Conservation (phyloP, 2,329 filamentous ascomycete species). For the Scedosporium aurantiacum region DNA sequence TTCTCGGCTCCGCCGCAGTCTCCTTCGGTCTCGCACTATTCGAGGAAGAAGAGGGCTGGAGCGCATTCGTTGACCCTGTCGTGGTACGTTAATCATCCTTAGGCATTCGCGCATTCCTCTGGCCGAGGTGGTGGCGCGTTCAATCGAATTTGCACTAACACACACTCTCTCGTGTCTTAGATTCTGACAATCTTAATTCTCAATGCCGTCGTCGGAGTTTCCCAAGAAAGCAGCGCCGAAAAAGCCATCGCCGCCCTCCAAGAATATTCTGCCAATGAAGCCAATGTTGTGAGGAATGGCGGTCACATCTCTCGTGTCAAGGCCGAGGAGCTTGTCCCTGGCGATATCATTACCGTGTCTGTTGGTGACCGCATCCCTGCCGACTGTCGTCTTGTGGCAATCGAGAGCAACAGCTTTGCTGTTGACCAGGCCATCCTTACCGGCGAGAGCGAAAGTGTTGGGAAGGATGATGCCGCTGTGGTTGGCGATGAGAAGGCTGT, state of each 20-base stretch:
- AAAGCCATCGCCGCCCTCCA: constrained; percentile 96
- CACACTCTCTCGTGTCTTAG: constrained; percentile 28
- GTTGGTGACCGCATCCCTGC: constrained; percentile 91
- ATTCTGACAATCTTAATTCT: constrained; percentile 95
- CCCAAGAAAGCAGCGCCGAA: constrained; percentile 96
- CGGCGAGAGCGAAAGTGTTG: constrained; percentile 93
- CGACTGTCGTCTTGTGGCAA: constrained; percentile 78
- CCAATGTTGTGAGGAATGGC: constrained; percentile 75
- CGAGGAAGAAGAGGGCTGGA: constrained; percentile 88
- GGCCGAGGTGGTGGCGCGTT: neutral
- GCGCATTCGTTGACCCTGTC: constrained; percentile 88
- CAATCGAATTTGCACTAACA: neutral
- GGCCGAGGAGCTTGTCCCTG: constrained; percentile 93
- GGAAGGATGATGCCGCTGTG: constrained; percentile 60
- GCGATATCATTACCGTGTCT: constrained; percentile 77
- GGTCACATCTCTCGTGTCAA: constrained; percentile 73
- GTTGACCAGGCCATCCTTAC: constrained; percentile 96
- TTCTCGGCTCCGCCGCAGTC: constrained; percentile 82
- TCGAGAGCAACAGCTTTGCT: constrained; percentile 95
- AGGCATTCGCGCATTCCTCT: neutral
- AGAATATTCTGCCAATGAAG: constrained; percentile 97
- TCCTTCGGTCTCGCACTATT: constrained; percentile 91
- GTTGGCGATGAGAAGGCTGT: constrained; percentile 76
- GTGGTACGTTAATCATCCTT: constrained; percentile 54
- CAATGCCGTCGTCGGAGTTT: constrained; percentile 94